A percentile compares a stretch with the other conserved stretches of the same genome.
Evolutionary conservation across 257 asterid genomes (phyloP).

Genomic region (Primulina eburnea): DNA sequence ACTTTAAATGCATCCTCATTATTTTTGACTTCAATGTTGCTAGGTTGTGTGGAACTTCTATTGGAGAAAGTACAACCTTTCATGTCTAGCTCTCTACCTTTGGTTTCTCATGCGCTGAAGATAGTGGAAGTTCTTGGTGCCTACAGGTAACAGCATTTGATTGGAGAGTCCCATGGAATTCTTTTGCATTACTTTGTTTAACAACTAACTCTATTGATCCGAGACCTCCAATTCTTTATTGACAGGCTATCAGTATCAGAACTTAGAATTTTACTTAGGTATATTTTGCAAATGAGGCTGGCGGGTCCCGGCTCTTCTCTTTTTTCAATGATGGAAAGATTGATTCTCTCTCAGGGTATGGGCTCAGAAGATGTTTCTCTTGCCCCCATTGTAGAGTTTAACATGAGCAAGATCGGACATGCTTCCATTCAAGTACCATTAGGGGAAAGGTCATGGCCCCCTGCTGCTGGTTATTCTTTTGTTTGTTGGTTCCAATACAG

Average conservation of each 20-base stretch:
- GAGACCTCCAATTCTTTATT: conserved; percentile 26
- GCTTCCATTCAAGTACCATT: conserved; percentile 97
- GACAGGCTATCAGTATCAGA: conserved; percentile 83
- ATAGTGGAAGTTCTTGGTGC: conserved; percentile 97
- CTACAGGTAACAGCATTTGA: conserved; percentile 53
- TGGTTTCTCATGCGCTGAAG: conserved; percentile 77
- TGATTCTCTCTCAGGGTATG: conserved; percentile 69
- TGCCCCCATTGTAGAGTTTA: conserved; percentile 94
- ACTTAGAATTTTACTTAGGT: conserved; percentile 82
- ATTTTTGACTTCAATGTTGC: conserved; percentile 26
- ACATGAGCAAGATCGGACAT: conserved; percentile 91
- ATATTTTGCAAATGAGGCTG: conserved; percentile 74
- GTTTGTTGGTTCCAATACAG: conserved; percentile 94
- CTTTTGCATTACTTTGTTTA: conserved; percentile 15
- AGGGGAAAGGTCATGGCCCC: conserved; percentile 99
- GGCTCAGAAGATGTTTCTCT: conserved; percentile 84
- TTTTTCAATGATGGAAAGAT: conserved; percentile 87
- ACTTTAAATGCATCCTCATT: conserved; percentile 18
- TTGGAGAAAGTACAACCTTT: conserved; percentile 90
- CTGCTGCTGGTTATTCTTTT: conserved; percentile 98
- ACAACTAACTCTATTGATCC: conserved; percentile 18
- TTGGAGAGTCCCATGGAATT: conserved; percentile 12
- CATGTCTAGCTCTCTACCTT: conserved; percentile 69
- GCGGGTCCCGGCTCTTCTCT: conserved; percentile 70
- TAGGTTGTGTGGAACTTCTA: conserved; percentile 97